Base-by-base conservation (phyloP, 495 filamentous ascomycete genomes). In the Terfezia boudieri region DNA sequence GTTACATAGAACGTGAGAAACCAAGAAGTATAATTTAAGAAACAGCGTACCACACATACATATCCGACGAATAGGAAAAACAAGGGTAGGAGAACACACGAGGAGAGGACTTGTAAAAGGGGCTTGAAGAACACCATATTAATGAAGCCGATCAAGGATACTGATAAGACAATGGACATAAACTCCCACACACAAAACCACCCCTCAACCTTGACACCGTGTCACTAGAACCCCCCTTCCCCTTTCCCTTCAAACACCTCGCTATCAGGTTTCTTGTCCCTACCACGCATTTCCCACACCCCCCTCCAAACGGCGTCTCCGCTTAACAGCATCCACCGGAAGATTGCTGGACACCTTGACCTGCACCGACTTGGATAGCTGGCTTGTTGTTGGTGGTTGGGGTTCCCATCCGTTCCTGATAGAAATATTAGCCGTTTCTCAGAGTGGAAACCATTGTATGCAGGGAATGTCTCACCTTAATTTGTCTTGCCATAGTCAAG, bases 401-500 rank as follows among this genome's bases (percentile, higher is more conserved):
- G 56, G 86, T 94, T 64, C 90, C 90, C 90, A 96, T 96, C 60
- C 92, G 81, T 73, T 99, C 92, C 77, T 65, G 16, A 46, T 32
- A 32, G 51, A 50, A 37, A 32, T 22, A 53, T 60, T 46, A 65
- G 26, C 26, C 26, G 26, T 32, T 2, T 32, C 7, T 4, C 7
- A 32, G 26, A 7, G 26, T 32, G 26, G 26, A 32, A 7, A 32
- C 26, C 26, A 32, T 32, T 32, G 7, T 32, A 32, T 32, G 2
- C 26, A 32, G 26, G 26, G 26, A 32, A 2, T 32, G 26, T 7
- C 22, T 23, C 51, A 65, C 63, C 62, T 99, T 99, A 73, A 99
- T 96, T 68, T 96, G 89, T 69, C 90, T 83, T 54, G 90, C 90
- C 90, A 99, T 99, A 64, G 90, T 96, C 71, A 99, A 73, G 81